Conservation (phyloP, 768 basidiomycete genomes). For the Rhodotorula diobovata region DNA sequence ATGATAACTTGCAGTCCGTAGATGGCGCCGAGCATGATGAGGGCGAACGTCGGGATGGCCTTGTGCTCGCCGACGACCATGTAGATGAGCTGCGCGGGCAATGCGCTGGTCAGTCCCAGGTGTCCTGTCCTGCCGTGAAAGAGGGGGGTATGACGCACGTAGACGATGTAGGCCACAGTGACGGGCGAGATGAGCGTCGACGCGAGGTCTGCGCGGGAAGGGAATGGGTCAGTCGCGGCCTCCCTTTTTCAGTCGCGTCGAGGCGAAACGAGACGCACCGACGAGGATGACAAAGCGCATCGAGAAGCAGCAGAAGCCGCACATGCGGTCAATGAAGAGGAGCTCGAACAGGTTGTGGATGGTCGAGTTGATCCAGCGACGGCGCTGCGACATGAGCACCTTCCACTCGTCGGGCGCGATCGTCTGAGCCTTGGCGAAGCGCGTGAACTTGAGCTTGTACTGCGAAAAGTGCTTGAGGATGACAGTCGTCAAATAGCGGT, state of each 20-base stretch:
- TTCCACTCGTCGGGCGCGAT: conserved; percentile 83
- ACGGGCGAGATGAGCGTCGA: conserved; percentile 51
- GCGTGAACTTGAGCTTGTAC: conserved; percentile 91
- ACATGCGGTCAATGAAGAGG: conserved; percentile 81
- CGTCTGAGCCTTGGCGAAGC: conserved; percentile 88
- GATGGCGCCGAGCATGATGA: conserved; percentile 87
- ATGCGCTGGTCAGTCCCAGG: background rate
- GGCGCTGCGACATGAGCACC: conserved; percentile 87
- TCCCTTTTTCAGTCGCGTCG: too few species aligned
- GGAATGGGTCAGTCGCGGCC: conserved; percentile 76
- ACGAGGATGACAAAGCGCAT: conserved; percentile 99
- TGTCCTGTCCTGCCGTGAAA: conserved; percentile 48
- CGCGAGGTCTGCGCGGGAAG: conserved; percentile 45
- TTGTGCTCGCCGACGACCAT: conserved; percentile 64
- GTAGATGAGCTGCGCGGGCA: conserved; percentile 58
- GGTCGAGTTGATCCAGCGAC: conserved; percentile 99
- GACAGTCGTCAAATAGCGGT: conserved; percentile 94
- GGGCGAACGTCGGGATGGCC: conserved; percentile 65
- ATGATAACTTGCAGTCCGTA: conserved; percentile 92
- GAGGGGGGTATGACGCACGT: conserved; percentile 40
- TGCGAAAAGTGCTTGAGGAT: conserved; percentile 91
- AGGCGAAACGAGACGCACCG: conserved; percentile 58
- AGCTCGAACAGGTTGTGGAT: conserved; percentile 94
- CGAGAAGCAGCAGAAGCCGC: conserved; percentile 97
- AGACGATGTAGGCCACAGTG: conserved; percentile 44